Base-by-base conservation (phyloP, 2,329 filamentous ascomycete species). In the Phialophora chinensis region DNA sequence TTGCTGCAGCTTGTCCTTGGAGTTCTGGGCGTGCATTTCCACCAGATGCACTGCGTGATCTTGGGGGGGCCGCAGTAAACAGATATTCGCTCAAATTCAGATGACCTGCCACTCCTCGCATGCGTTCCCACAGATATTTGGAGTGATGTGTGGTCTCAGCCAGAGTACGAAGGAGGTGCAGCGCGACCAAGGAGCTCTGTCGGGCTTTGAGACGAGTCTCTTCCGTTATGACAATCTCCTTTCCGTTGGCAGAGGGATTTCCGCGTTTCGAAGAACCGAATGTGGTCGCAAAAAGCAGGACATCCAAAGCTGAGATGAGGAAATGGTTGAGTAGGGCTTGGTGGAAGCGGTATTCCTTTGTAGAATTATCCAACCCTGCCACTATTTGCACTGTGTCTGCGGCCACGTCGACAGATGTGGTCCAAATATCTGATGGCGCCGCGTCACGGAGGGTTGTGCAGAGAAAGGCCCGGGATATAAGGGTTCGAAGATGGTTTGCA, bases 51-150 rank as follows among this genome's bases (percentile, higher is more conserved):
- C 31, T 20, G 29, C 3, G 54, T 56, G 54, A 20, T 11, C 29
- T 35, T 38, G 31, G 54, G 31, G 31, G 54, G n/a, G 54, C 31
- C 14, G 54, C 23, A 25, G 29, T 56, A 38, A 56, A 56, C 54
- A 56, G 42, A 56, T 56, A 56, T 8, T 38, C 42, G 31, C 20
- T 56, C 54, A 56, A 56, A 56, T 56, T 38, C 54, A 56, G 31
- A 35, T 56, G 54, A 56, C 31, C 31, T 38, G 54, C 17, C 31
- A 56, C 54, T 23, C 54, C 54, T 56, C 54, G 54, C 54, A 56
- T 56, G 54, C 54, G 54, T 56, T 56, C 54, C 54, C 54, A 56
- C 31, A 56, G 54, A 56, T 56, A 56, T 56, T 56, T 56, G 29
- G 54, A 56, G 29, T 56, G 54, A 20, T 56, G 29, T 23, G 54